Percentiles rank a stretch among this genome's conserved stretches.
Evolutionary conservation across 208 protist genomes (phyloP).

Genomic region (Plasmodiophora brassicae): DNA sequence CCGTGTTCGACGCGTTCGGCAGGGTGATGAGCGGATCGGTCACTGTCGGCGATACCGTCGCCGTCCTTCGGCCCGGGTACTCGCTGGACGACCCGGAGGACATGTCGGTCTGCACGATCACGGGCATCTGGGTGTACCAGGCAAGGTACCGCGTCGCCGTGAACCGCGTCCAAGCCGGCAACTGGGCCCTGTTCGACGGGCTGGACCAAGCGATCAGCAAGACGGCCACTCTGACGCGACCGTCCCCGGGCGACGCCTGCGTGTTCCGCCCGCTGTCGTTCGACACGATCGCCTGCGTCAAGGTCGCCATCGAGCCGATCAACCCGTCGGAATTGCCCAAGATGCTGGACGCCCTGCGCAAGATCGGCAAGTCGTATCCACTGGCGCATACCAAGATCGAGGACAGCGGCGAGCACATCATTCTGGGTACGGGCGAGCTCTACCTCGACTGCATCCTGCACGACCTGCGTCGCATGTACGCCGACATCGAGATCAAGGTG

Average conservation of each 20-base stretch:
- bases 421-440: constrained; percentile 96
- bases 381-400: constrained; percentile 80
- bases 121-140: constrained; percentile 56
- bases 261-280: constrained; percentile 72
- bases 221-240: constrained; percentile 64
- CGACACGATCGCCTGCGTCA: constrained; percentile 71
- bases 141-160: constrained; percentile 67
- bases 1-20: constrained; percentile 70
- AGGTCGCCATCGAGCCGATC: constrained; percentile 89
- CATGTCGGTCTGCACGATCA: constrained; percentile 52
- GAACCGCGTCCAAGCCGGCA: constrained; percentile 62
- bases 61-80: constrained; percentile 78
- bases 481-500: constrained; percentile 86
- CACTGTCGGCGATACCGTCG: constrained; percentile 53
- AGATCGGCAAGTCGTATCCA: constrained; percentile 66
- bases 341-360: constrained; percentile 84
- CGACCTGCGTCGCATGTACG: constrained; percentile 82
- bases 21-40: constrained; percentile 73
- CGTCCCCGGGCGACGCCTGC: constrained; percentile 33
- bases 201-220: constrained; percentile 73
- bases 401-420: constrained; percentile 93
- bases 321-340: constrained; percentile 83
- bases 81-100: constrained; percentile 68
- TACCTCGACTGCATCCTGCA: constrained; percentile 95
- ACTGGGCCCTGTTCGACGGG: constrained; percentile 76